Conservation (phyloP, 495 filamentous ascomycete genomes). For the Penicillium tannophilum region DNA sequence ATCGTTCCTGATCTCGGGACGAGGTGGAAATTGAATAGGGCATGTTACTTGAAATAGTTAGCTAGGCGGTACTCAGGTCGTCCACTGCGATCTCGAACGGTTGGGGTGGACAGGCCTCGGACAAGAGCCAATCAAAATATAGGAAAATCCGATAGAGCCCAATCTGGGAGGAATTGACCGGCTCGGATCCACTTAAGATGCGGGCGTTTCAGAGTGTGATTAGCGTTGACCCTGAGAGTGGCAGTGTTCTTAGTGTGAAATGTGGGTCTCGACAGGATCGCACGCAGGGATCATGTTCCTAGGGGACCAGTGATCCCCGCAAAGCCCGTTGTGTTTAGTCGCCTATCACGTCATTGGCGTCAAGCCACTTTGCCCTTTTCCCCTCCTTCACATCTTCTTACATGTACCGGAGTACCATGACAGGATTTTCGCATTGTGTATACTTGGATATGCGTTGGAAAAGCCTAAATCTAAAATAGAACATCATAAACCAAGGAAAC, state of each 20-base stretch:
- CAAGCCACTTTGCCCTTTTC: not conserved
- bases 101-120: constrained; percentile 1
- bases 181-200: constrained; percentile 9
- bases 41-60: not conserved
- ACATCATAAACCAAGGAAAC: not conserved
- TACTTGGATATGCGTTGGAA: constrained; percentile 6
- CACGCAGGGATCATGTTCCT: constrained; percentile 35
- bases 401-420: not conserved
- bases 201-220: constrained; percentile 38
- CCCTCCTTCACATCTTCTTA: not conserved
- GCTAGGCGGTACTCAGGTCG: not conserved
- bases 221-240: constrained; percentile 43
- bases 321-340: constrained; percentile 1
- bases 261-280: constrained; percentile 38
- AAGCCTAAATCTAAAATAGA: not conserved
- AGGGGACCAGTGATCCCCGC: constrained; percentile 6
- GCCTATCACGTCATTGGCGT: constrained; percentile 14
- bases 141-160: constrained; percentile 3
- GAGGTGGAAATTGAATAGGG: not conserved
- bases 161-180: constrained; percentile 14
- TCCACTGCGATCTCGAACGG: constrained; percentile 20
- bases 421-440: not conserved
- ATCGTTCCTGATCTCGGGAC: not conserved
- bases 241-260: constrained; percentile 34
- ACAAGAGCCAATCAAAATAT: constrained; percentile 7